Evolutionary conservation across 2,329 filamentous ascomycete genomes (phyloP).

Genomic region (Ophiostoma ips): DNA sequence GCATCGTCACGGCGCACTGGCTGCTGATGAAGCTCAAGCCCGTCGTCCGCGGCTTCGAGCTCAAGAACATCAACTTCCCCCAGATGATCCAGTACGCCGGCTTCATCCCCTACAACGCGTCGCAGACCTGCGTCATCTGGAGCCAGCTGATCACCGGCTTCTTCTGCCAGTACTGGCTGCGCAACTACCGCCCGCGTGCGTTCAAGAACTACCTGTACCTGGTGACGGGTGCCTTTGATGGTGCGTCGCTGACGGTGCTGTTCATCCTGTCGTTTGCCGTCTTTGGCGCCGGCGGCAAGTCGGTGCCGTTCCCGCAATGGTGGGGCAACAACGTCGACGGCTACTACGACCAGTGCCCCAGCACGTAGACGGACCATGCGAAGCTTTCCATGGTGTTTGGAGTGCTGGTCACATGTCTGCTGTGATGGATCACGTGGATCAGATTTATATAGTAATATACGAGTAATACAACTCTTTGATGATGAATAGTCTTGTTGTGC

Average conservation of each 20-base stretch:
- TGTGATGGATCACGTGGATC: too few relatives aligned
- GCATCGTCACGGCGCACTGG: conserved; percentile 29
- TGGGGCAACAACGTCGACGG: conserved; percentile 39
- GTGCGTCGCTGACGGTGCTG: conserved; percentile 31
- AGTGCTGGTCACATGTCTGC: too few relatives aligned
- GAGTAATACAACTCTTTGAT: too few relatives aligned
- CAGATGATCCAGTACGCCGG: conserved; percentile 41
- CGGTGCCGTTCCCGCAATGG: conserved; percentile 35
- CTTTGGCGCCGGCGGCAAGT: conserved; percentile 31
- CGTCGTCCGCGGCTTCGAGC: conserved; percentile 27
- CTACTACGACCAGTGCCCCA: conserved; percentile 34
- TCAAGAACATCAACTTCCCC: conserved; percentile 34
- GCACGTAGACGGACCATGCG: neutral
- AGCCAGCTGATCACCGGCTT: conserved; percentile 30
- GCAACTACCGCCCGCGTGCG: conserved; percentile 35
- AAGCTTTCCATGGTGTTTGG: too few relatives aligned
- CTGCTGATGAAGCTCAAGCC: conserved; percentile 32
- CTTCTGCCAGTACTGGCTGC: conserved; percentile 36
- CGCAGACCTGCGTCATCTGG: conserved; percentile 40
- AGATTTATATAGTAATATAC: too few relatives aligned
- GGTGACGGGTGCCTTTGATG: conserved; percentile 38
- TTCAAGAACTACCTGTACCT: conserved; percentile 42
- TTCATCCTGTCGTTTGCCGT: conserved; percentile 43
- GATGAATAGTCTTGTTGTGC: too few relatives aligned
- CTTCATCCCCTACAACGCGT: conserved; percentile 39